These are phyloP conservation scores for Ceratobasidium sp. DNA, from an alignment of 1,284 basidiomycete genomes.

Conservation along the genomic window DNA sequence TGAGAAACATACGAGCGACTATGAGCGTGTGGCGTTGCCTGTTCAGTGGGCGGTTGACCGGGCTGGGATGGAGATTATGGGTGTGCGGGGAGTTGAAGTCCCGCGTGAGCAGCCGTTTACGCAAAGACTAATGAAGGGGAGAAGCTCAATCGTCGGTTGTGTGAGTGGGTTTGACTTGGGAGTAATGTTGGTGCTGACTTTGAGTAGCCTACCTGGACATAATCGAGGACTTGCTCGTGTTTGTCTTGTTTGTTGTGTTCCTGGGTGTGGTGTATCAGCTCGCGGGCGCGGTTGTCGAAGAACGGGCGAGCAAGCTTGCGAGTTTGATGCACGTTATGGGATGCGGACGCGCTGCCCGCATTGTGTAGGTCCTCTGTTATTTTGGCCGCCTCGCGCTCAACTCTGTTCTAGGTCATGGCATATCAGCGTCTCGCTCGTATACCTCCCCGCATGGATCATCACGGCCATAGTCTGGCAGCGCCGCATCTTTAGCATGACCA, in stretches of 20 bases:
- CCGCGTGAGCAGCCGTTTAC: conserved; percentile 77
- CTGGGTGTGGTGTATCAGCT: conserved; percentile 75
- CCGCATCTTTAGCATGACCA: conserved; percentile 68
- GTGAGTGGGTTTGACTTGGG: conserved; percentile 39
- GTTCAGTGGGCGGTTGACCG: conserved; percentile 79
- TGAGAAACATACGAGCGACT: conserved; percentile 67
- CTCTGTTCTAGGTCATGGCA: conserved; percentile 66
- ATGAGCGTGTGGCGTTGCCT: conserved; percentile 70
- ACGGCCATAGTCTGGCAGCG: conserved; percentile 68
- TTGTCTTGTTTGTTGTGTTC: conserved; percentile 58
- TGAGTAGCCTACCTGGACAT: not conserved
- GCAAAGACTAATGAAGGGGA: conserved; percentile 68
- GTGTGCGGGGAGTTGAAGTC: conserved; percentile 57
- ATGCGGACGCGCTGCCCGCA: conserved; percentile 66
- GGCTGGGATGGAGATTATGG: conserved; percentile 71
- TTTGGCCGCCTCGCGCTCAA: not conserved
- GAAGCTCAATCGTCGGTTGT: conserved; percentile 37
- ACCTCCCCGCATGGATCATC: conserved; percentile 70
- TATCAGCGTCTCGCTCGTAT: conserved; percentile 59
- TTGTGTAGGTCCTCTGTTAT: conserved; percentile 54
- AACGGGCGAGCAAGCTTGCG: conserved; percentile 66
- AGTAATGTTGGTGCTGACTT: conserved; percentile 34
- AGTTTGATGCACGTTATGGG: conserved; percentile 78
- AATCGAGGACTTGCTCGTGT: conserved; percentile 50
- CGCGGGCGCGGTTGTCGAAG: conserved; percentile 67